phyloP scores from a whole-genome alignment of 129 eudicot species.

The Centaurea solstitialis region DNA sequence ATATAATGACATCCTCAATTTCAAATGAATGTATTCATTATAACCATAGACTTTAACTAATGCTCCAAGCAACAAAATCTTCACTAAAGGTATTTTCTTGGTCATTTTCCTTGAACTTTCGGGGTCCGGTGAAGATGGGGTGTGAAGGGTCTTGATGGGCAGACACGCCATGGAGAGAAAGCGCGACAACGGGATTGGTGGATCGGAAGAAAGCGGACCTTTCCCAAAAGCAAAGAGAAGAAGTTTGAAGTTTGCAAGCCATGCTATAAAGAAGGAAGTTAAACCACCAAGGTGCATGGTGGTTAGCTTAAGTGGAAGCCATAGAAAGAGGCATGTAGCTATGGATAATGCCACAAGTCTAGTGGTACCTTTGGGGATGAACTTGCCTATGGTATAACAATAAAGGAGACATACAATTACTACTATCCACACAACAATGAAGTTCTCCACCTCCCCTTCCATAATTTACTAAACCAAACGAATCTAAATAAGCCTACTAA shows the following conservation, averaged over 20 bases:
- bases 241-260: slow-evolving; percentile 72
- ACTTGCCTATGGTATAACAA: slow-evolving; percentile 36
- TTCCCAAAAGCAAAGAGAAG: slow-evolving; percentile 47
- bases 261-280: slow-evolving; percentile 60
- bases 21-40: slow-evolving; percentile 28
- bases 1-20: slow-evolving; percentile 27
- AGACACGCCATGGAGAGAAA: slow-evolving; percentile 55
- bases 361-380: slow-evolving; percentile 37
- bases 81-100: slow-evolving; percentile 22
- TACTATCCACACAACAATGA: slow-evolving; percentile 45
- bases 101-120: not conserved
- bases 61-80: slow-evolving; percentile 35
- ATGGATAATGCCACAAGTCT: slow-evolving; percentile 42
- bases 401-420: slow-evolving; percentile 40
- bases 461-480: no score
- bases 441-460: slow-evolving; percentile 62
- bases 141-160: slow-evolving; percentile 37
- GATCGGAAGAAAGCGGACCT: slow-evolving; percentile 53
- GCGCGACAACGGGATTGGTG: slow-evolving; percentile 34
- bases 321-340: slow-evolving; percentile 41
- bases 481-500: no score
- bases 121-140: not conserved
- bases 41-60: slow-evolving; percentile 40
- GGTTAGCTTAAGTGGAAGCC: slow-evolving; percentile 56
- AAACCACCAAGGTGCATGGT: slow-evolving; percentile 56